Evolutionary conservation across 1,139 yeast genomes (phyloP), one percentile per base, ranked within the genome.

Genomic region (Schwanniomyces etchellsii): DNA sequence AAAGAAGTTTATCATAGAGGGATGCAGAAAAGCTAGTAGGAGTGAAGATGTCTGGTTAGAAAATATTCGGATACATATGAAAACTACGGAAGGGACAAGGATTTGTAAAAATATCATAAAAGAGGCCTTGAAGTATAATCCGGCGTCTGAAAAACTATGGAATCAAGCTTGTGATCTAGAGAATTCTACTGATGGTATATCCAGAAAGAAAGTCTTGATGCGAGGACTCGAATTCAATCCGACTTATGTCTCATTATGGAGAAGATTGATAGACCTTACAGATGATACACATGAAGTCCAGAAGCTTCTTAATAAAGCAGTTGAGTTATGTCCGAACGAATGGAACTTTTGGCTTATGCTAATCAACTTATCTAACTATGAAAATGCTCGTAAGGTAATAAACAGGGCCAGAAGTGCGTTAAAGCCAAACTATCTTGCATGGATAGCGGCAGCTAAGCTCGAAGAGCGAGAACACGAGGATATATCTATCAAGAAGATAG

Each of bases 11-110:
- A 79, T 88, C 4, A 66, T 64, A 17, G 76, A 84, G 47, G 98
- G 95, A 2, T 84, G 96, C 48, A 64, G 61, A 5, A 62, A 60
- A 29, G 75, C 89, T 36, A 88, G 91, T 0, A 62, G 61, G 28
- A 73, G 63, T 44, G 93, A 80, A 39, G 83, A 77, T 12, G 63
- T 88, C 0, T 91, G 98, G 98, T 52, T 89, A 4, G 95, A 85
- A 40, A 79, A 70, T 47, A 64, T 91, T 7, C 66, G 86, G 27
- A 55, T 89, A n/a, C 79, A 85, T 48, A 57, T 53, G 9, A 52
- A 60, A 11, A 71, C 76, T 21, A 43, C 64, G 2, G 65, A 58
- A 16, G 69, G 67, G 2, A 32, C 38, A 9, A 52, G 55, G 27
- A 42, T 60, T 9, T 64, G 79, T 38, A 80, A 74, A 45, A 52